Evolutionary conservation across 2,329 filamentous ascomycete genomes (phyloP).

Genomic region (Alternaria arbusti): DNA sequence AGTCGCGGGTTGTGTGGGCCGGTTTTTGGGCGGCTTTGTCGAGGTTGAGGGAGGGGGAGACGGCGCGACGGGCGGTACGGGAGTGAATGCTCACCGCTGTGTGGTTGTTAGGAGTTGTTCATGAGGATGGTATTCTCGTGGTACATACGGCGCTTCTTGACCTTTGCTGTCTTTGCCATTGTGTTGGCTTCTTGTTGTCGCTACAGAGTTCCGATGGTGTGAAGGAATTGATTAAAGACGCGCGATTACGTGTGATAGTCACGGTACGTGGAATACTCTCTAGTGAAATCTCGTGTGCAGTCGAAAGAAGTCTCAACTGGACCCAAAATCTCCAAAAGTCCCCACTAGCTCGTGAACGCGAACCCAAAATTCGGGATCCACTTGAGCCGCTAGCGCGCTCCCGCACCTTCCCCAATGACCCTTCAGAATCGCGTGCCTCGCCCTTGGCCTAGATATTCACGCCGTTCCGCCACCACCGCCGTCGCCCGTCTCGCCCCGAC

Average conservation of each 20-base stretch:
- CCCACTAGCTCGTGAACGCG: conserved; percentile 15
- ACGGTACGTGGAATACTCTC: not conserved
- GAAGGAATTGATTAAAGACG: not conserved
- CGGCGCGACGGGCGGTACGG: conserved; percentile 74
- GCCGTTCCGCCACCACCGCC: conserved; percentile 18
- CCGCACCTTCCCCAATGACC: conserved; percentile 19
- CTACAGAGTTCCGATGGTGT: not conserved
- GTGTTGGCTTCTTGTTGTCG: not conserved
- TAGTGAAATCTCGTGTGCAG: not conserved
- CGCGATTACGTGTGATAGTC: not conserved
- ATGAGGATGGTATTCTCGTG: not conserved
- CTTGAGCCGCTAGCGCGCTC: conserved; percentile 14
- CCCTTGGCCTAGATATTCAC: conserved; percentile 21
- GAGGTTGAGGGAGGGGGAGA: conserved; percentile 71
- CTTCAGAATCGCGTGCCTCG: conserved; percentile 11
- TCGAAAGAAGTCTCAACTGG: not conserved
- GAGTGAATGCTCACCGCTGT: conserved; percentile 72
- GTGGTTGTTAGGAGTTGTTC: conserved; percentile 12
- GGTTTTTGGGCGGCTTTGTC: conserved; percentile 71
- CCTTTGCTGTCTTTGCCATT: conserved; percentile 56
- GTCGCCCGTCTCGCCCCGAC: conserved; percentile 12
- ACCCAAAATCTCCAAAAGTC: conserved; percentile 14
- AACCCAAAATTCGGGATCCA: conserved; percentile 18
- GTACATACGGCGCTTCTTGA: conserved; percentile 52
- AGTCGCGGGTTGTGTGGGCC: conserved; percentile 46